A percentile compares a stretch with the other conserved stretches of the same genome.
Evolutionary conservation across 2,329 filamentous ascomycete genomes (phyloP).

Genomic region (Exophiala sideris): DNA sequence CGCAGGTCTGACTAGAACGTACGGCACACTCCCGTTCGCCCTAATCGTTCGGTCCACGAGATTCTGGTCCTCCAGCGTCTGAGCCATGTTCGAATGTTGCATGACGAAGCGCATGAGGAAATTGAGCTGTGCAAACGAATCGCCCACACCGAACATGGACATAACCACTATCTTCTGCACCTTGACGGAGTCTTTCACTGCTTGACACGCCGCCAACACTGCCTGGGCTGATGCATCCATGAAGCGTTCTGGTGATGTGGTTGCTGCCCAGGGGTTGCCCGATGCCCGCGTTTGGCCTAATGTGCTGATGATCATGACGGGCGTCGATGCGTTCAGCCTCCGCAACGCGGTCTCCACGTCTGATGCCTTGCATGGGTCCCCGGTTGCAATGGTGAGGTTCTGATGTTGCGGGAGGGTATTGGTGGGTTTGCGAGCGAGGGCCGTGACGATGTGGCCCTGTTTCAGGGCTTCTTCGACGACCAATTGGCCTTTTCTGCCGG

Average conservation of each 20-base stretch:
- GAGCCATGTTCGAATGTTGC: conserved; percentile 45
- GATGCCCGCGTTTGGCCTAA: conserved; percentile 47
- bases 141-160: conserved; percentile 50
- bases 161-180: conserved; percentile 48
- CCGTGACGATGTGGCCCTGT: conserved; percentile 39
- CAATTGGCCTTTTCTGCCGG: conserved; percentile 43
- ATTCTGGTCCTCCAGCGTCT: conserved; percentile 49
- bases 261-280: conserved; percentile 49
- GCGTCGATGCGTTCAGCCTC: neutral
- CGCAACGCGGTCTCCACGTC: conserved; percentile 25
- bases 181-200: conserved; percentile 37
- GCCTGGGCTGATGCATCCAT: conserved; percentile 39
- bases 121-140: conserved; percentile 43
- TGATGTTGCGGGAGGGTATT: conserved; percentile 27
- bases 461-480: conserved; percentile 40
- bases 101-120: conserved; percentile 46
- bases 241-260: conserved; percentile 44
- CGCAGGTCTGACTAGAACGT: conserved; percentile 46
- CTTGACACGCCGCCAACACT: conserved; percentile 4
- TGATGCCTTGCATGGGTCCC: conserved; percentile 26
- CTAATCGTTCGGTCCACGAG: conserved; percentile 44
- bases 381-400: conserved; percentile 25
- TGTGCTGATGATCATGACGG: conserved; percentile 47
- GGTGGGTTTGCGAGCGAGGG: conserved; percentile 37
- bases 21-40: conserved; percentile 33